Conservation (phyloP, 2,329 filamentous ascomycete species). For the Sarocladium strictum region DNA sequence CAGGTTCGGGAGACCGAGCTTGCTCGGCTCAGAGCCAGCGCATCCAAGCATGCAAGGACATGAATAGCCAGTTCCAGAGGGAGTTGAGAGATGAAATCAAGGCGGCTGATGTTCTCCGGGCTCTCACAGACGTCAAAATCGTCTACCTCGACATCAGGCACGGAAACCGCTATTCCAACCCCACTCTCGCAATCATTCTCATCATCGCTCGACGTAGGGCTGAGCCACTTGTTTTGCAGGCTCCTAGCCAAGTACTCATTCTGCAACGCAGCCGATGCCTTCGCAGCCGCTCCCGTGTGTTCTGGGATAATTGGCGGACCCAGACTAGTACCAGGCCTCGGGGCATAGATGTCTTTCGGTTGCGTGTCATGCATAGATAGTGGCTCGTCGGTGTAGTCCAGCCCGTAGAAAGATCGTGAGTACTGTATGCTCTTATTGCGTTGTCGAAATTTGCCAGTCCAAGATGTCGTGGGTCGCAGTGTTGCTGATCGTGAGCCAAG, state of each 20-base stretch:
- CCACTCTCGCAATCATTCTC: conserved; percentile 57
- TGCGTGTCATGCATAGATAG: conserved; percentile 20
- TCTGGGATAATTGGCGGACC: conserved; percentile 56
- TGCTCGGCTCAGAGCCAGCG: conserved; percentile 41
- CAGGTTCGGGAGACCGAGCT: conserved; percentile 46
- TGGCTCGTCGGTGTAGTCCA: conserved; percentile 25
- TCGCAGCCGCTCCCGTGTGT: conserved; percentile 54
- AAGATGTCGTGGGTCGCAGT: conserved; percentile 40
- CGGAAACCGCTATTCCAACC: conserved; percentile 53
- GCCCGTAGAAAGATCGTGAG: conserved; percentile 38
- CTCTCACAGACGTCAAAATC: conserved; percentile 14
- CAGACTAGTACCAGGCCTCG: conserved; percentile 37
- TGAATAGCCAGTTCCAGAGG: conserved; percentile 55
- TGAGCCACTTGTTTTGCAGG: conserved; percentile 37
- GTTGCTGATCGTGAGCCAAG: conserved; percentile 12
- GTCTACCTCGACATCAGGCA: conserved; percentile 32
- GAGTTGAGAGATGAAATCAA: conserved; percentile 52
- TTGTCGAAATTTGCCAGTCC: background rate
- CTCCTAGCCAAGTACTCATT: conserved; percentile 38
- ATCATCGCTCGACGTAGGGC: conserved; percentile 34
- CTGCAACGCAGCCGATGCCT: conserved; percentile 54
- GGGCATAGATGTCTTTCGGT: conserved; percentile 30
- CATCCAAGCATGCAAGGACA: conserved; percentile 51
- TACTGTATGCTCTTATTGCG: conserved; percentile 19
- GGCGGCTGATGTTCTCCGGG: conserved; percentile 39